Conservation (phyloP, 257 asterid genomes). For the Primulina huaijiensis region DNA sequence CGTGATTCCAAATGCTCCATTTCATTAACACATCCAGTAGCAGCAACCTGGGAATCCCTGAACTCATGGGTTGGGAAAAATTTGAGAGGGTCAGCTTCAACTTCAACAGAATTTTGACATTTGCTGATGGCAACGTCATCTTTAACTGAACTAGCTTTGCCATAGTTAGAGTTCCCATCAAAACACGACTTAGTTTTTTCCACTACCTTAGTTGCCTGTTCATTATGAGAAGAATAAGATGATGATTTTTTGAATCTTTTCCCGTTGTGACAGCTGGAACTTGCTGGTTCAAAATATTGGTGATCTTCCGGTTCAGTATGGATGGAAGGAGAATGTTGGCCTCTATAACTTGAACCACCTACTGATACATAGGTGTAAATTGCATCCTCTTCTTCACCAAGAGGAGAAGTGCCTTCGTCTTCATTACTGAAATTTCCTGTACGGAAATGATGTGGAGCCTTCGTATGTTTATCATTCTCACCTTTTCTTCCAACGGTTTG, state of each 20-base stretch:
- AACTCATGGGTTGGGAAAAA: no score
- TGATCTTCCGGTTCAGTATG: slow-evolving; percentile 18
- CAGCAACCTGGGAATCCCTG: slow-evolving; percentile 22
- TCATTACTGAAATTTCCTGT: slow-evolving; percentile 23
- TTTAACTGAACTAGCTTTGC: slow-evolving; percentile 23
- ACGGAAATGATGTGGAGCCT: slow-evolving; percentile 26
- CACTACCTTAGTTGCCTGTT: slow-evolving; percentile 20
- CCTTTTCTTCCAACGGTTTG: slow-evolving; percentile 27
- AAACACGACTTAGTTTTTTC: slow-evolving; percentile 8
- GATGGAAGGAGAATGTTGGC: slow-evolving; percentile 24
- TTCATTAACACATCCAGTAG: slow-evolving; percentile 17
- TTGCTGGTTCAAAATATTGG: slow-evolving; percentile 23
- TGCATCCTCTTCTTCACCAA: slow-evolving; percentile 22
- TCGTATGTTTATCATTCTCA: slow-evolving; percentile 22
- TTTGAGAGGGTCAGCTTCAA: no score
- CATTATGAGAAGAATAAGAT: slow-evolving; percentile 19
- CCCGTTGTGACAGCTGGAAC: slow-evolving; percentile 15
- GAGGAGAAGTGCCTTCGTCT: slow-evolving; percentile 29
- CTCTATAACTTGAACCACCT: slow-evolving; percentile 19
- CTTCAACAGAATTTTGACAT: no score
- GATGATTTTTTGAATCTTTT: slow-evolving; percentile 20
- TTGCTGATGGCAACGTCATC: slow-evolving; percentile 19
- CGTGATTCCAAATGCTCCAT: slow-evolving; percentile 18
- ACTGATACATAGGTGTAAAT: slow-evolving; percentile 10
- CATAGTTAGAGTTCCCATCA: slow-evolving; percentile 19